These are phyloP conservation scores for Yamadazyma siamensis DNA, from an alignment of 1,139 yeast species.

Conservation along the genomic window DNA sequence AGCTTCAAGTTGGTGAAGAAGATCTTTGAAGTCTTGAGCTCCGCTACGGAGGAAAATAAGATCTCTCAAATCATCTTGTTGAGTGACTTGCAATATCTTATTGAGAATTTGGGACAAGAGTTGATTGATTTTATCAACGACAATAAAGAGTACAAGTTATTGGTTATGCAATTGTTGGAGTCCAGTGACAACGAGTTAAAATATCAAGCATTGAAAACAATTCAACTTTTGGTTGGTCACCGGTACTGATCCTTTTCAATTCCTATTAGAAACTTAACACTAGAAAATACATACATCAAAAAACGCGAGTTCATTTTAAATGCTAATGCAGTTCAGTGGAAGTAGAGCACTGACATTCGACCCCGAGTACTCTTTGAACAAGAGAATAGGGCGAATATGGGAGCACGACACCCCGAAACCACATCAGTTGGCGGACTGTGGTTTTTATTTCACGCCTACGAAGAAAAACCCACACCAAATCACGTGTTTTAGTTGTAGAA, in stretches of 20 bases:
- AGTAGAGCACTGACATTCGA: slow-evolving; percentile 16
- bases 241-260: slow-evolving; percentile 17
- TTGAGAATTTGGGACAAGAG: slow-evolving; percentile 52
- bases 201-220: slow-evolving; percentile 91
- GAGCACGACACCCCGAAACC: slow-evolving; percentile 13
- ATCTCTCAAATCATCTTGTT: slow-evolving; percentile 38
- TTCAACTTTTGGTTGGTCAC: slow-evolving; percentile 87
- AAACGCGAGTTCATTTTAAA: not conserved
- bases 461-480: slow-evolving; percentile 42
- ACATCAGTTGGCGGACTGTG: slow-evolving; percentile 47
- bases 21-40: slow-evolving; percentile 34
- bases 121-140: slow-evolving; percentile 65
- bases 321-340: slow-evolving; percentile 17
- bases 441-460: slow-evolving; percentile 68
- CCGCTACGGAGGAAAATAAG: slow-evolving; percentile 16
- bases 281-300: not conserved
- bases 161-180: slow-evolving; percentile 82
- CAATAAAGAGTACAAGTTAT: slow-evolving; percentile 53
- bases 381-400: slow-evolving; percentile 16
- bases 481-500: slow-evolving; percentile 61
- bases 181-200: slow-evolving; percentile 80
- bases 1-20: slow-evolving; percentile 70
- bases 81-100: slow-evolving; percentile 49
- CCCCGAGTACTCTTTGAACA: slow-evolving; percentile 8
- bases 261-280: too few species aligned